A percentile compares a stretch with the other conserved stretches of the same genome.
Evolutionary conservation across 495 filamentous ascomycete species (phyloP).

Genomic region (Patellaria atrata): DNA sequence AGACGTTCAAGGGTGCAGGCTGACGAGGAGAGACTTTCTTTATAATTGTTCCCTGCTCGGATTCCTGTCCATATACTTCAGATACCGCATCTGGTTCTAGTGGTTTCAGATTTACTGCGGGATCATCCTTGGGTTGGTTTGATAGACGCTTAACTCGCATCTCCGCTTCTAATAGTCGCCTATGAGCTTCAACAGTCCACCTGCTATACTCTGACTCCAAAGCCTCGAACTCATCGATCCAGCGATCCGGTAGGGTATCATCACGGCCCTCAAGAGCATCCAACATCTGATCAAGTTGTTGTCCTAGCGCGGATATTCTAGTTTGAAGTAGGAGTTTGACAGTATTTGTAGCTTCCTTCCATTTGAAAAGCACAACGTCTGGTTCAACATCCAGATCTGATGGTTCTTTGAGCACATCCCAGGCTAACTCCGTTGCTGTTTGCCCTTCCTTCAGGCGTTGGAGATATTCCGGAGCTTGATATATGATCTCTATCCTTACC

Average conservation of each 20-base stretch:
- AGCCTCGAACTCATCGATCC: constrained; percentile 72
- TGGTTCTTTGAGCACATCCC: constrained; percentile 36
- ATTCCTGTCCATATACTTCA: no score
- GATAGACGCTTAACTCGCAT: constrained; percentile 11
- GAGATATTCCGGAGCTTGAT: constrained; percentile 54
- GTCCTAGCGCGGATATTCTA: constrained; percentile 56
- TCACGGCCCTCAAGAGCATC: constrained; percentile 68
- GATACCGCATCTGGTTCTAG: neutral
- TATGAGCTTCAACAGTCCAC: constrained; percentile 44
- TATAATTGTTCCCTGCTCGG: no score
- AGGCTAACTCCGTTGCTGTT: constrained; percentile 46
- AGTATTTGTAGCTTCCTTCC: constrained; percentile 39
- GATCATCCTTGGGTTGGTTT: neutral
- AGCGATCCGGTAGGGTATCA: constrained; percentile 71
- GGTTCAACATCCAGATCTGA: constrained; percentile 5
- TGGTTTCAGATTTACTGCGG: neutral
- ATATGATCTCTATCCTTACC: constrained; percentile 57
- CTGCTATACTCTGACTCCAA: constrained; percentile 66
- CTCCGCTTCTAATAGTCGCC: constrained; percentile 25
- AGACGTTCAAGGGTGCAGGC: no score
- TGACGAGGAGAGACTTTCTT: no score
- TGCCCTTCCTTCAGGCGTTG: constrained; percentile 49
- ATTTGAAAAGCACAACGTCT: constrained; percentile 9
- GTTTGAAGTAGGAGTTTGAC: constrained; percentile 49
- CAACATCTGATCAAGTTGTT: constrained; percentile 64